Evolutionary conservation across 2,329 filamentous ascomycete genomes (phyloP).

Genomic region (Ceratocystis alfenasii): DNA sequence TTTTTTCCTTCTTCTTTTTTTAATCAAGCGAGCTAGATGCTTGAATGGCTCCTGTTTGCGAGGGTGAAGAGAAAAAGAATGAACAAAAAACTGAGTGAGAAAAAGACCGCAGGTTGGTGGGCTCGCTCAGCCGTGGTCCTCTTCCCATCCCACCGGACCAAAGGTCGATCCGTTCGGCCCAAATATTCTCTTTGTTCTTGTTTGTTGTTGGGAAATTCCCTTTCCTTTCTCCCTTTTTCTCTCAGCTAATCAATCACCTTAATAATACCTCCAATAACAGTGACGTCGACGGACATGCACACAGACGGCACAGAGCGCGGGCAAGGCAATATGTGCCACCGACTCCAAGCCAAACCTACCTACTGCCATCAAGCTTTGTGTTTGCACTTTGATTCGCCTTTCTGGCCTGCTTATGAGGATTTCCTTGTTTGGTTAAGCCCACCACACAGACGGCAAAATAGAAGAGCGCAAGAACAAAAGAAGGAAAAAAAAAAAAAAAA

Average conservation of each 20-base stretch:
- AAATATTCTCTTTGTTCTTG: background rate
- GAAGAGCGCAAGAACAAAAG: background rate
- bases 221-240: background rate
- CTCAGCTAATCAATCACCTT: background rate
- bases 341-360: background rate
- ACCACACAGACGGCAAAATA: background rate
- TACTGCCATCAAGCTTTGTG: slow-evolving; percentile 1
- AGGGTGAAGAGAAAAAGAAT: background rate
- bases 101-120: background rate
- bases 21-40: background rate
- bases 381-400: background rate
- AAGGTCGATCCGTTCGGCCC: background rate
- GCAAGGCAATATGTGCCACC: background rate
- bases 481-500: background rate
- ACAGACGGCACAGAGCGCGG: background rate
- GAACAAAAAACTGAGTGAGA: background rate
- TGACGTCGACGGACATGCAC: slow-evolving; percentile 1
- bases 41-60: background rate
- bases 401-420: background rate
- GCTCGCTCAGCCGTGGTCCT: background rate
- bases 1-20: background rate
- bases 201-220: background rate
- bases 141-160: background rate
- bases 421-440: background rate
- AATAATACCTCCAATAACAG: background rate